Evolutionary conservation across 2,329 filamentous ascomycete species (phyloP), one percentile per base, ranked within the genome.

Genomic region (Cercospora brassicicola): DNA sequence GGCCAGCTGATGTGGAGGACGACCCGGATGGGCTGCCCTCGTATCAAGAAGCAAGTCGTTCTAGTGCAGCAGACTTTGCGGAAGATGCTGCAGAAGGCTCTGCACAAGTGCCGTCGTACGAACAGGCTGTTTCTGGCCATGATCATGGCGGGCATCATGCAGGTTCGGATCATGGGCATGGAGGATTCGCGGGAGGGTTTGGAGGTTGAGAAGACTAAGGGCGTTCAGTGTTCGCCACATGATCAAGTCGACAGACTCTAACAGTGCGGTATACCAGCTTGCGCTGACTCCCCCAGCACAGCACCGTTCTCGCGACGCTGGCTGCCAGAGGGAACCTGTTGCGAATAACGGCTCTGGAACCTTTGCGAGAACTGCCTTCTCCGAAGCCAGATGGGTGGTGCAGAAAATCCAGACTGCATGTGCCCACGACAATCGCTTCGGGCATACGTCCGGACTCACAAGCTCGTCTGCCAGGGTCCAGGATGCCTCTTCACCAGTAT

Each of bases 21-120:
- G 53, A 59, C 10, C 23, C 51, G 8, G 51, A 64, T 51, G 53
- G 7, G 4, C 8, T 64, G 18, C 65, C 61, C 3, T 67, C 65
- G 7, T 67, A 67, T 28, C 60, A 64, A 18, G 53, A 67, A 64
- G 60, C 65, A 6, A 64, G 15, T 30, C 51, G 13, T 42, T 11
- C 9, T 2, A 15, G 7, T 18, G 10, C 18, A 26, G 62, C 18
- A 1, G 31, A 64, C 10, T 53, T 63, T n/a, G 61, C 15, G n/a
- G 36, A 42, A 42, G 36, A 42, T 42, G 36, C 36, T 18, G 10
- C 18, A 26, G 62, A 57, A 13, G 51, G 57, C 15, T 53, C 55
- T n/a, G 61, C 30, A 39, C 28, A 55, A 33, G 62, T 56, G n/a
- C 64, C 64, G 5, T 61, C 64, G 0, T 65, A 65, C 9, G 64